phyloP scores from a whole-genome alignment of 495 filamentous ascomycete species.

The Penicillium cinerascens region DNA sequence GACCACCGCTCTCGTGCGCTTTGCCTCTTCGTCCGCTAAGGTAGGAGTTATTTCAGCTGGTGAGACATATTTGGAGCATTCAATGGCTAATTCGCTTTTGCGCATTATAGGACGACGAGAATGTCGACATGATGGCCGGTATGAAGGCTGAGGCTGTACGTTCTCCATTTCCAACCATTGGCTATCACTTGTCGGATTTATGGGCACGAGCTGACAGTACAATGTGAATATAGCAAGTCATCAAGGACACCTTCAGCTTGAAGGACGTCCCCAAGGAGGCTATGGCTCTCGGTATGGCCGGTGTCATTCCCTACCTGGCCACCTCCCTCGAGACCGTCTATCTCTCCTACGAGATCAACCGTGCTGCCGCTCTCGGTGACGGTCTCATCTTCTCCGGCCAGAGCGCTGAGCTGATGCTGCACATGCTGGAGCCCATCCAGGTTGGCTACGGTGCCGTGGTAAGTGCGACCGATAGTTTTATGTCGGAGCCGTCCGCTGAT shows the following conservation, averaged over 20 bases:
- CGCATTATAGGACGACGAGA: constrained; percentile 33
- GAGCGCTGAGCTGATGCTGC: constrained; percentile 68
- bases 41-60: constrained; percentile 14
- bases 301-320: constrained; percentile 83
- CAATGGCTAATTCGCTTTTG: constrained; percentile 29
- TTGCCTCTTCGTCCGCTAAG: constrained; percentile 39
- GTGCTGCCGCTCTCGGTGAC: constrained; percentile 52
- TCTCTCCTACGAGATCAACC: constrained; percentile 77
- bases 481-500: constrained; percentile 8
- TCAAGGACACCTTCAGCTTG: constrained; percentile 86
- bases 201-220: constrained; percentile 6
- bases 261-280: constrained; percentile 74
- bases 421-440: constrained; percentile 85
- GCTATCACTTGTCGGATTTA: neutral
- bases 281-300: constrained; percentile 78
- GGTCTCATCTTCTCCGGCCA: constrained; percentile 66
- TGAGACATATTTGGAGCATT: neutral
- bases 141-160: constrained; percentile 73
- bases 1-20: constrained; percentile 50
- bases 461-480: constrained; percentile 30
- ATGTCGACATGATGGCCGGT: constrained; percentile 63
- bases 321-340: constrained; percentile 87
- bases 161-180: constrained; percentile 6
- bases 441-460: constrained; percentile 91
- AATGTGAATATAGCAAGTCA: constrained; percentile 54